phyloP scores from a whole-genome alignment of 495 filamentous ascomycete genomes.

The Penicillium cosmopolitanum region DNA sequence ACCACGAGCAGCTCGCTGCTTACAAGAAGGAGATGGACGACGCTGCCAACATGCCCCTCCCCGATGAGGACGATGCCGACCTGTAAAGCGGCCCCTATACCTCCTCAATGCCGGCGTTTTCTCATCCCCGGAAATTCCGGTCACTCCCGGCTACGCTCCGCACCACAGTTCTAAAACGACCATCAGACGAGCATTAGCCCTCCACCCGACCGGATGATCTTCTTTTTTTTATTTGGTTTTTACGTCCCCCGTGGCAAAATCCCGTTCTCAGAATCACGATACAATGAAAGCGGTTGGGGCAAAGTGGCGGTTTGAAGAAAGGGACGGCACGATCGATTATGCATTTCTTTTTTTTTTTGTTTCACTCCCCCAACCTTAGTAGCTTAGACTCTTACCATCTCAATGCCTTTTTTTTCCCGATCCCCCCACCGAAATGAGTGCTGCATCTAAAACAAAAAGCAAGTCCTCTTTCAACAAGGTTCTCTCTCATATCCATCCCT shows the following conservation, averaged over 20 bases:
- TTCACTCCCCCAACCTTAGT: constrained; percentile 38
- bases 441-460: constrained; percentile 23
- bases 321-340: constrained; percentile 47
- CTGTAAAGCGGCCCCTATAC: constrained; percentile 49
- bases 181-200: constrained; percentile 14
- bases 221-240: constrained; percentile 20
- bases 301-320: constrained; percentile 42
- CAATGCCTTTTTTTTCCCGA: constrained; percentile 34
- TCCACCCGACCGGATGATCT: constrained; percentile 21
- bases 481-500: neutral
- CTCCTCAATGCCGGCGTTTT: constrained; percentile 21
- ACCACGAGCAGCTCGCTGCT: constrained; percentile 75
- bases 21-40: constrained; percentile 88
- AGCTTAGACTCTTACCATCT: constrained; percentile 49
- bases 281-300: constrained; percentile 45
- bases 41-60: constrained; percentile 82
- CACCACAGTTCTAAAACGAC: constrained; percentile 10
- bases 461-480: constrained; percentile 27
- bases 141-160: constrained; percentile 9
- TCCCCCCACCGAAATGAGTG: constrained; percentile 20
- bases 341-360: constrained; percentile 40
- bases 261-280: constrained; percentile 42
- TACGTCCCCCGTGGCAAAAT: constrained; percentile 26
- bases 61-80: constrained; percentile 91
- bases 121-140: constrained; percentile 20